phyloP scores from a whole-genome alignment of 2,329 filamentous ascomycete species.

The Aureobasidium sp. region DNA sequence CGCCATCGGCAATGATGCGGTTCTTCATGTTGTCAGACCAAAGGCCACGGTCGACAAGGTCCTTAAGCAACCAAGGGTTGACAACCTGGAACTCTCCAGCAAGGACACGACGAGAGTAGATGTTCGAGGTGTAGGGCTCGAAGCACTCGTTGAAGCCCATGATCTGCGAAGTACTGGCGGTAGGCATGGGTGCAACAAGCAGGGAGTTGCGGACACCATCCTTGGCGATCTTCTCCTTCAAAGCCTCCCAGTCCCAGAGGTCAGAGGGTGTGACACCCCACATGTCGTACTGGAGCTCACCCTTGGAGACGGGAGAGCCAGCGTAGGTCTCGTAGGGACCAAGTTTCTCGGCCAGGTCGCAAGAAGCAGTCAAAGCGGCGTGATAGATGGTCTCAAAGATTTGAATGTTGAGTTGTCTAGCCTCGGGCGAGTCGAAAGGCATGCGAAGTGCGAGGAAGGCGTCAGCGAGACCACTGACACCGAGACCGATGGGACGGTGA shows the following conservation, averaged over 20 bases:
- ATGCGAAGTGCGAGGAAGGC: slow-evolving; percentile 94
- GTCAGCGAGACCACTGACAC: slow-evolving; percentile 96
- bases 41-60: slow-evolving; percentile 92
- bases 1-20: slow-evolving; percentile 94
- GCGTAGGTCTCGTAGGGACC: slow-evolving; percentile 86
- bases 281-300: slow-evolving; percentile 97
- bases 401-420: slow-evolving; percentile 88
- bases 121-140: slow-evolving; percentile 99
- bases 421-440: slow-evolving; percentile 94
- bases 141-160: slow-evolving; percentile 99
- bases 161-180: slow-evolving; percentile 94
- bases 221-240: slow-evolving; percentile 88
- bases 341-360: slow-evolving; percentile 73
- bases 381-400: slow-evolving; percentile 99
- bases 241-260: slow-evolving; percentile 88
- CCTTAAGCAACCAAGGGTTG: slow-evolving; percentile 97
- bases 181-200: slow-evolving; percentile 94
- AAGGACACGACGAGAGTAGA: slow-evolving; percentile 96
- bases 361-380: slow-evolving; percentile 81
- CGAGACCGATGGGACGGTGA: slow-evolving; percentile 89
- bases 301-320: slow-evolving; percentile 89
- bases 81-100: slow-evolving; percentile 99
- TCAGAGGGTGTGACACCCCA: slow-evolving; percentile 91
- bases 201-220: slow-evolving; percentile 93
- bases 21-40: slow-evolving; percentile 99